phyloP scores from a whole-genome alignment of 169 alveolate genomes.

The Plasmodium billcollinsi region DNA sequence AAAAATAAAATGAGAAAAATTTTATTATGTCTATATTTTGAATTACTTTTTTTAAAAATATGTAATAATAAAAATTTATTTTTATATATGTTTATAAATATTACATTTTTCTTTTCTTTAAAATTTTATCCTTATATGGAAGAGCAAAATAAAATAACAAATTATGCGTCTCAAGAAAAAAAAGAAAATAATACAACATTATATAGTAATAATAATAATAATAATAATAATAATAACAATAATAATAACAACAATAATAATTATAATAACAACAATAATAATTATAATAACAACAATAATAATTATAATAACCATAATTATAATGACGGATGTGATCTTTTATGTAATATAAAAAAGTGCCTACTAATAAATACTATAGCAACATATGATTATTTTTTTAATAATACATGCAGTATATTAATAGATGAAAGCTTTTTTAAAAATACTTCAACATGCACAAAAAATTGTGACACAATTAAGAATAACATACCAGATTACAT shows the following conservation, averaged over 20 bases:
- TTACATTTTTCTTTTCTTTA: constrained; percentile 40
- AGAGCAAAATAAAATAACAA: constrained; percentile 6
- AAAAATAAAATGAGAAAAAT: constrained; percentile 51
- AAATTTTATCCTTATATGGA: constrained; percentile 3
- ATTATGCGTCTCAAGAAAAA: too few relatives aligned
- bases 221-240: neutral
- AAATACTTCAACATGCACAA: too few relatives aligned
- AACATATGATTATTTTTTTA: constrained; percentile 41
- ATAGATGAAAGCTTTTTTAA: neutral
- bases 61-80: constrained; percentile 47
- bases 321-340: constrained; percentile 1
- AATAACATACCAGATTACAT: neutral
- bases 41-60: constrained; percentile 30
- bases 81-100: constrained; percentile 55
- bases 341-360: constrained; percentile 7
- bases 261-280: neutral
- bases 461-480: neutral
- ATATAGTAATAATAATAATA: neutral
- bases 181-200: too few relatives aligned
- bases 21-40: constrained; percentile 56
- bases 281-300: neutral
- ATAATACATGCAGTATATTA: constrained; percentile 13
- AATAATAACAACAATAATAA: neutral
- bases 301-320: neutral
- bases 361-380: constrained; percentile 24